Evolutionary conservation across 768 basidiomycete species (phyloP).

Genomic region (Russula earlei): DNA sequence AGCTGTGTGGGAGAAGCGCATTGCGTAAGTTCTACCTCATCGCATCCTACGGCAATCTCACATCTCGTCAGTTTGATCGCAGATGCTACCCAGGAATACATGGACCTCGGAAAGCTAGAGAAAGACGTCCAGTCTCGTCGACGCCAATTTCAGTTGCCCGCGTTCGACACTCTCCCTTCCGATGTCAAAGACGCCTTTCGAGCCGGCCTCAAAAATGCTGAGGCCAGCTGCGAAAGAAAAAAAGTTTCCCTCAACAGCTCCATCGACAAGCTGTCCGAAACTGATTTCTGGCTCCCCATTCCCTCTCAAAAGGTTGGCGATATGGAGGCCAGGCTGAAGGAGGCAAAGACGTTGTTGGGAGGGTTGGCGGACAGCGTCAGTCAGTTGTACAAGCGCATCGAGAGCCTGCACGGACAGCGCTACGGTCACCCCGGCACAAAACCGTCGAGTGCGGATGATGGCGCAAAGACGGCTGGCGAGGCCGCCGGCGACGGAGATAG

Average conservation of each 20-base stretch:
- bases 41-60: neutral
- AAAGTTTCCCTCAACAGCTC: constrained; percentile 27
- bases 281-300: constrained; percentile 35
- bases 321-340: constrained; percentile 19
- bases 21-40: constrained; percentile 29
- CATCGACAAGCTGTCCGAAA: constrained; percentile 27
- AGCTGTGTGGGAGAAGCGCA: constrained; percentile 32
- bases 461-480: neutral
- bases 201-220: constrained; percentile 22
- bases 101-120: constrained; percentile 10
- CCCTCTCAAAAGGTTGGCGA: constrained; percentile 22
- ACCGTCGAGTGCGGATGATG: neutral
- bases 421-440: neutral
- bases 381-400: constrained; percentile 15
- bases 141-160: constrained; percentile 21
- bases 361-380: constrained; percentile 25
- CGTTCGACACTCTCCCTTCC: constrained; percentile 23
- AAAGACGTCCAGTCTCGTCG: constrained; percentile 22
- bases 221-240: constrained; percentile 24
- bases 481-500: neutral
- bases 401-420: neutral
- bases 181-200: constrained; percentile 22
- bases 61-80: constrained; percentile 28
- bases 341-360: constrained; percentile 25
- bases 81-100: constrained; percentile 15